Evolutionary conservation across 2,329 filamentous ascomycete species (phyloP), one percentile per base, ranked within the genome.

Genomic region (Aspergillus transmontanensis): DNA sequence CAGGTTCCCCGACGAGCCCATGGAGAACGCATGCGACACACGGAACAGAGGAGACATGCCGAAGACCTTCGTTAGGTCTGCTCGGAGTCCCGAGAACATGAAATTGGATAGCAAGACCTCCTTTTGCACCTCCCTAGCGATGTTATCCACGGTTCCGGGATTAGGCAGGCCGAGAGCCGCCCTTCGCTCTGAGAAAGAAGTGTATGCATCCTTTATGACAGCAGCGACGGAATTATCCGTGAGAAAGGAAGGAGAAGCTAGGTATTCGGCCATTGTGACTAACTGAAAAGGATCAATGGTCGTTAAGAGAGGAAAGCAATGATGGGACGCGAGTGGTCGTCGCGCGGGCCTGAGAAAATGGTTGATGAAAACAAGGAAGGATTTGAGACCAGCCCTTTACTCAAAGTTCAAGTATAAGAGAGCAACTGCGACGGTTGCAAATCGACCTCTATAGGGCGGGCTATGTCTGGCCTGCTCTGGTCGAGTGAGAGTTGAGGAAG

Each of bases 101-200:
- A 93, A 91, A 85, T 97, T 97, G 82, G 90, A 95, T 75, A 97
- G 88, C 78, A 98, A 90, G 72, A 97, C 94, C 86, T 97, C 94
- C 81, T 94, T 93, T 83, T 96, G 90, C 67, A 97, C 93, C 84
- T 99, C 95, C 78, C 91, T 90, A 71, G 91, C 87, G 78, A 97
- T 89, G 76, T 89, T 89, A 81, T 99, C 95, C 70, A 97, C 89
- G 58, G 91, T 94, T 73, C 95, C 95, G 46, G 95, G 95, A 81
- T 98, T 98, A 71, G 90, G 86, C 71, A 99, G 85, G 66, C 94
- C 94, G 69, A 99, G 87, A 81, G 91, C 90, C 72, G 89, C 91
- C 84, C 95, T 90, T 82, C 92, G 89, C 73, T 95, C 91, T 67
- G 90, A 90, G 78, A 98, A 96, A 59, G 89, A 87, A 73, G 85